A percentile compares a stretch with the other conserved stretches of the same genome.
Conservation (phyloP, 495 filamentous ascomycete species). For the Penicillium cosmopolitanum region DNA sequence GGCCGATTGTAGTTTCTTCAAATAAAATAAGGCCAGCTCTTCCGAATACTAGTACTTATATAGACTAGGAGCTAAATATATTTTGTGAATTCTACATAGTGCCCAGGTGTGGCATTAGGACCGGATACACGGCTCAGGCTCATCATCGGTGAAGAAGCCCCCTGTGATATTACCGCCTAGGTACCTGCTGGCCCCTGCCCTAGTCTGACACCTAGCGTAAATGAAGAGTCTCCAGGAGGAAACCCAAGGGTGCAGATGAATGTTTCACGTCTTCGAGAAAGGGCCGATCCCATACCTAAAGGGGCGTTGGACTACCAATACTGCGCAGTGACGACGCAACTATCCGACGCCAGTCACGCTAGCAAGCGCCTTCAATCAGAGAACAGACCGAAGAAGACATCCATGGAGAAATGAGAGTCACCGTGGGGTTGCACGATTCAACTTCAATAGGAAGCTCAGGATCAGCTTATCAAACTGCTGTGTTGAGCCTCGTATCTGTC, state of each 20-base stretch:
- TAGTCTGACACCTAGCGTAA: no score
- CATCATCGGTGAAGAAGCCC: no score
- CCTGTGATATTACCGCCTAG: no score
- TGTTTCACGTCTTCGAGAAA: neutral
- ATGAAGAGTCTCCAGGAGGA: neutral
- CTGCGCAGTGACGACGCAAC: neutral
- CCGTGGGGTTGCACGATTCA: no score
- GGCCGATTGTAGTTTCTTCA: neutral
- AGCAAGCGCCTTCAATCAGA: neutral
- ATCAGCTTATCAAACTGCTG: neutral
- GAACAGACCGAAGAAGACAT: neutral
- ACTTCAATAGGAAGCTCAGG: neutral
- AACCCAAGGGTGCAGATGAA: neutral
- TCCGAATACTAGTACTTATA: no score
- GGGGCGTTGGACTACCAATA: slow-evolving; percentile 1
- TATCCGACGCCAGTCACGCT: neutral
- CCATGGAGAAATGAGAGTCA: no score
- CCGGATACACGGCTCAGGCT: no score
- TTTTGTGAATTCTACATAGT: no score
- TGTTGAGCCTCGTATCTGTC: slow-evolving; percentile 7
- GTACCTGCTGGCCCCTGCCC: no score
- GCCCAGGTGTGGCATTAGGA: no score
- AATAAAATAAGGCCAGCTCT: no score
- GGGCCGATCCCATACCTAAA: neutral
- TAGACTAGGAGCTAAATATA: no score